phyloP scores from a whole-genome alignment of 2,329 filamentous ascomycete genomes.

The Aspergillus calidoustus region DNA sequence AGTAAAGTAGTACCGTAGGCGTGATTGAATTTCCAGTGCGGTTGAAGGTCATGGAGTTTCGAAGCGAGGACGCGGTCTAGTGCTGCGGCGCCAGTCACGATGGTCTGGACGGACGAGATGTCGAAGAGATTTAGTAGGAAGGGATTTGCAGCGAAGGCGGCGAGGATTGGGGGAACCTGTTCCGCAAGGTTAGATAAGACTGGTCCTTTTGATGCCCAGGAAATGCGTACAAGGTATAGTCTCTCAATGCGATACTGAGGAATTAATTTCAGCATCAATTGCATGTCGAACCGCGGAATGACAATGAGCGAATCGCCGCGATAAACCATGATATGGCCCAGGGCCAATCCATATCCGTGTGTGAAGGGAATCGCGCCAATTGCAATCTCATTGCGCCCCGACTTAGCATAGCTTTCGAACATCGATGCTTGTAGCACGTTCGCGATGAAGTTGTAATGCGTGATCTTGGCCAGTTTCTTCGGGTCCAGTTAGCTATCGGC shows the following conservation, averaged over 20 bases:
- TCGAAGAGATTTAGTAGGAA: constrained; percentile 10
- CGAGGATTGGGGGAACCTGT: constrained; percentile 14
- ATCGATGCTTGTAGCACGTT: constrained; percentile 39
- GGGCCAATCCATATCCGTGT: constrained; percentile 8
- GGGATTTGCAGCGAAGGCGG: constrained; percentile 8
- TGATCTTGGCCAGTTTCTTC: constrained; percentile 17
- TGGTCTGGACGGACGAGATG: constrained; percentile 10
- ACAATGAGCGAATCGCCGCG: constrained; percentile 10
- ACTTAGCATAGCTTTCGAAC: constrained; percentile 10
- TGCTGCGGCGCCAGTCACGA: constrained; percentile 6
- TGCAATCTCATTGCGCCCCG: constrained; percentile 8
- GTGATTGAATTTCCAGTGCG: constrained; percentile 2
- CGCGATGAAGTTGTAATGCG: constrained; percentile 18
- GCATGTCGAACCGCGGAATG: constrained; percentile 16
- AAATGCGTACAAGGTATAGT: constrained; percentile 7
- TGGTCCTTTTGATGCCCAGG: not conserved
- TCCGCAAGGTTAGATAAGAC: not conserved
- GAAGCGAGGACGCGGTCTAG: not conserved
- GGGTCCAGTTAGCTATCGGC: not conserved
- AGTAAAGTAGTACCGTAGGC: constrained; percentile 4
- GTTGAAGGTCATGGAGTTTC: not conserved
- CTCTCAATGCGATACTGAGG: constrained; percentile 11
- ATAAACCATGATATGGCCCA: constrained; percentile 10
- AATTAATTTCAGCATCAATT: constrained; percentile 9
- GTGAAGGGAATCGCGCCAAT: constrained; percentile 11